Conservation (phyloP, 2,329 filamentous ascomycete species). For the Fusarium pilosicola region DNA sequence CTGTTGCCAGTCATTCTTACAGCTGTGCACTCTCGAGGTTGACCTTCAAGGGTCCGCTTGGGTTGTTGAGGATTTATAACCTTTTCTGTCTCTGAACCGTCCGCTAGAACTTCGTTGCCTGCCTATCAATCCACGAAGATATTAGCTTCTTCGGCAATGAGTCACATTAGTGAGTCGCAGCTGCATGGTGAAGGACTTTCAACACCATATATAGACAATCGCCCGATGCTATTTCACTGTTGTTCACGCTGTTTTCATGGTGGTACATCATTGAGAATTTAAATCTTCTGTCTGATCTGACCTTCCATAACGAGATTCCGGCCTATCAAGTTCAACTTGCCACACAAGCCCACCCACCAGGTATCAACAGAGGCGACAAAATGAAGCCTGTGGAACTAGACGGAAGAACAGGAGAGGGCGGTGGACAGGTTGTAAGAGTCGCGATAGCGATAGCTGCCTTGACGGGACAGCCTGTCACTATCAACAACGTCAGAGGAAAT, state of each 20-base stretch:
- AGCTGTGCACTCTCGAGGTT: not conserved
- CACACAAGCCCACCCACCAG: conserved; percentile 1
- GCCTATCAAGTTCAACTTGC: conserved; percentile 13
- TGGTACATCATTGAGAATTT: not conserved
- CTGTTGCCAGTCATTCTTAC: not conserved
- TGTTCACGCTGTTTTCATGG: conserved; percentile 4
- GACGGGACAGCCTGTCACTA: conserved; percentile 62
- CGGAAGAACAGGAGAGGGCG: conserved; percentile 68
- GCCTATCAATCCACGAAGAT: not conserved
- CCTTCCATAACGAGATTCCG: not conserved
- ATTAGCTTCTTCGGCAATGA: conserved; percentile 21
- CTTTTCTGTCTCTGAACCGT: not conserved
- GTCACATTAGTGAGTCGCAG: conserved; percentile 10
- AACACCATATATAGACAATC: conserved; percentile 4
- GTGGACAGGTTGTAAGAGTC: conserved; percentile 68
- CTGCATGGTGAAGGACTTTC: not conserved
- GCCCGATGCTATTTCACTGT: not conserved
- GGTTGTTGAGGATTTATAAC: not conserved
- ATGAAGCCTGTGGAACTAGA: conserved; percentile 60
- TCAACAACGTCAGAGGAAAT: conserved; percentile 66
- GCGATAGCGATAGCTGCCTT: conserved; percentile 67
- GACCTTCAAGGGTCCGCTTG: not conserved
- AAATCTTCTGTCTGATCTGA: conserved; percentile 2
- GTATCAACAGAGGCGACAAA: not conserved
- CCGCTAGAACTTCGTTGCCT: conserved; percentile 1